Conservation (phyloP, 1,139 yeast genomes). For the Hyphopichia wangnamkhiaoensis region DNA sequence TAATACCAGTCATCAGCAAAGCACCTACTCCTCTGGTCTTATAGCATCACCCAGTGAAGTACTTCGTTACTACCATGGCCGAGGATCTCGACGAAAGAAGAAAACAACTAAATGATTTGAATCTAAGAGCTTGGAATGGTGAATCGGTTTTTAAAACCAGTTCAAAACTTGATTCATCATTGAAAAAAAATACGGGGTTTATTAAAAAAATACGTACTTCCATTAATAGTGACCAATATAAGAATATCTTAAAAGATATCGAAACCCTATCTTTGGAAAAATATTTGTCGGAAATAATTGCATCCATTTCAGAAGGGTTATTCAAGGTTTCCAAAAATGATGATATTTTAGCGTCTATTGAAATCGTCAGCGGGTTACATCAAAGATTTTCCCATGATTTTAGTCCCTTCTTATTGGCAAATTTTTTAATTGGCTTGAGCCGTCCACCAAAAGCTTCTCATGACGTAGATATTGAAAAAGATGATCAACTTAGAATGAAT, state of each 20-base stretch:
- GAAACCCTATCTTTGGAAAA: conserved; percentile 66
- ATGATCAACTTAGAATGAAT: conserved; percentile 36
- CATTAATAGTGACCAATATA: conserved; percentile 41
- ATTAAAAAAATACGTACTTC: conserved; percentile 68
- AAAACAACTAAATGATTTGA: conserved; percentile 37
- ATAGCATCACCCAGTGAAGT: no score
- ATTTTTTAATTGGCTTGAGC: conserved; percentile 46
- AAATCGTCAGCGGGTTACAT: conserved; percentile 71
- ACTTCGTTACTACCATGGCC: conserved; percentile 8
- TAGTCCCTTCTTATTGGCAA: conserved; percentile 51
- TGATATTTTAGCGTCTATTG: conserved; percentile 66
- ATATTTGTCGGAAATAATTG: conserved; percentile 70
- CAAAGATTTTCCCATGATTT: conserved; percentile 65
- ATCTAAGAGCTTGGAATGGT: conserved; percentile 58
- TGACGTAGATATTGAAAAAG: conserved; percentile 29
- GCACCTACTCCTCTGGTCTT: no score
- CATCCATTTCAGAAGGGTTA: conserved; percentile 66
- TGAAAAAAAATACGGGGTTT: conserved; percentile 83
- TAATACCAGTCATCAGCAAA: no score
- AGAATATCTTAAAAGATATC: conserved; percentile 60
- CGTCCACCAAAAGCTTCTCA: conserved; percentile 17
- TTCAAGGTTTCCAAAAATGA: conserved; percentile 52
- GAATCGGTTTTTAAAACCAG: conserved; percentile 27
- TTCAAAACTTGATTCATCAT: conserved; percentile 63
- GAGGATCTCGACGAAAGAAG: conserved; percentile 11